Conservation (phyloP, 257 asterid species). For the Scutellaria minor region DNA sequence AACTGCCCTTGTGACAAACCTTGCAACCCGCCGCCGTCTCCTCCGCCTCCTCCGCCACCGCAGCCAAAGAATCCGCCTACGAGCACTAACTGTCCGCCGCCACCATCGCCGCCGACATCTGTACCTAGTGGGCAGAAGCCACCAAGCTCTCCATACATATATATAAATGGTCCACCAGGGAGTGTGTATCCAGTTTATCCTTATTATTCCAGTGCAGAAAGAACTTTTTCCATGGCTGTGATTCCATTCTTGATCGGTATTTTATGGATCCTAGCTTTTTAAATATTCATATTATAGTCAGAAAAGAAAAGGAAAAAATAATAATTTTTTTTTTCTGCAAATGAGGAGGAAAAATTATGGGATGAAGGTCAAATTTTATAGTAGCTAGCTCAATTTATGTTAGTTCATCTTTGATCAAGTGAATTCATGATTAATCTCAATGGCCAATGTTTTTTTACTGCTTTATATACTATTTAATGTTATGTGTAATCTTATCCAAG, state of each 20-base stretch:
- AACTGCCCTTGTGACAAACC: constrained; percentile 77
- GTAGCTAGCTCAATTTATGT: constrained; percentile 27
- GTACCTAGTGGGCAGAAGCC: constrained; percentile 46
- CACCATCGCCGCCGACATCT: constrained; percentile 56
- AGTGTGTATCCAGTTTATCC: constrained; percentile 55
- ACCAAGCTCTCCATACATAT: constrained; percentile 64
- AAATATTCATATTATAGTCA: background rate
- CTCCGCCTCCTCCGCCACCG: constrained; percentile 47
- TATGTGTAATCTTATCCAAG: constrained; percentile 14
- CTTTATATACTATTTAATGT: constrained; percentile 12
- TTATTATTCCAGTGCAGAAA: constrained; percentile 38
- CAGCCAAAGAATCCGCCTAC: constrained; percentile 47
- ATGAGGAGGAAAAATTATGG: background rate
- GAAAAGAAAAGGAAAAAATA: background rate
- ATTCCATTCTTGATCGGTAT: constrained; percentile 36
- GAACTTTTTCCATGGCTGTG: constrained; percentile 29
- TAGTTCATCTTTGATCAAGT: constrained; percentile 31
- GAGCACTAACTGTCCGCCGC: constrained; percentile 63
- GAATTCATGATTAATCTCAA: constrained; percentile 21
- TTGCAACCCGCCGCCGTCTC: constrained; percentile 48
- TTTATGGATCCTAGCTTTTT: constrained; percentile 37
- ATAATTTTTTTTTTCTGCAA: constrained; percentile 1
- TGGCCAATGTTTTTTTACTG: constrained; percentile 17
- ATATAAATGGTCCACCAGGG: constrained; percentile 79
- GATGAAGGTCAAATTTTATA: constrained; percentile 17